phyloP scores from a whole-genome alignment of 257 asterid genomes.

The Leonotis leonurus region DNA sequence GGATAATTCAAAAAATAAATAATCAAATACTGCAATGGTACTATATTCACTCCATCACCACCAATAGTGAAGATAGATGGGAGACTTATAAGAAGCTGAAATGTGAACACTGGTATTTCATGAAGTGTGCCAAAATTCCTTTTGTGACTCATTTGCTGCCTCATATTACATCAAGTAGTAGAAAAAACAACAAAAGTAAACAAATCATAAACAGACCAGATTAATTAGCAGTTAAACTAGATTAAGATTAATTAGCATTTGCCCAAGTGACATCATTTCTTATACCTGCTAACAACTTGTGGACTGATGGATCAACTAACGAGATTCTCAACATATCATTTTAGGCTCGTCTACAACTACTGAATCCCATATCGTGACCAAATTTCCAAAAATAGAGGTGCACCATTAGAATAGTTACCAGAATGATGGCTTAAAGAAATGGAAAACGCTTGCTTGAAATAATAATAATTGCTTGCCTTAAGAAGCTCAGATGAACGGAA shows the following conservation, averaged over 20 bases:
- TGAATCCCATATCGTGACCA: neutral
- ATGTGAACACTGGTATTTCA: neutral
- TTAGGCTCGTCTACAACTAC: neutral
- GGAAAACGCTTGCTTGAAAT: neutral
- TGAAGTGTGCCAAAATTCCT: neutral
- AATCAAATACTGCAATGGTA: no score
- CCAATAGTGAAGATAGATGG: neutral
- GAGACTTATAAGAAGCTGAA: neutral
- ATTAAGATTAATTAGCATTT: neutral
- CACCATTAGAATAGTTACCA: neutral
- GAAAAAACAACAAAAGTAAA: no score
- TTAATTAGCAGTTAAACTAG: neutral
- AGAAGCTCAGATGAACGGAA: slow-evolving; percentile 95
- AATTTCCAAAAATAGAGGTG: neutral
- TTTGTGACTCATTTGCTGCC: neutral
- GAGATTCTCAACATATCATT: no score
- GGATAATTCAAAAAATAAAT: neutral
- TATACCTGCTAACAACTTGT: neutral
- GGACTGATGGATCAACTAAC: neutral
- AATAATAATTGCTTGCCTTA: slow-evolving; percentile 35
- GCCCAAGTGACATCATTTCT: neutral
- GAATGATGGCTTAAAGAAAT: neutral
- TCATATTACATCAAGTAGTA: neutral
- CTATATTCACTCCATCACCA: neutral
- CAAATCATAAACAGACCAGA: neutral